Evolutionary conservation across 225 moss, liverwort and hornwort species (phyloP).

Genomic region (Rhytidiadelphus loreus): DNA sequence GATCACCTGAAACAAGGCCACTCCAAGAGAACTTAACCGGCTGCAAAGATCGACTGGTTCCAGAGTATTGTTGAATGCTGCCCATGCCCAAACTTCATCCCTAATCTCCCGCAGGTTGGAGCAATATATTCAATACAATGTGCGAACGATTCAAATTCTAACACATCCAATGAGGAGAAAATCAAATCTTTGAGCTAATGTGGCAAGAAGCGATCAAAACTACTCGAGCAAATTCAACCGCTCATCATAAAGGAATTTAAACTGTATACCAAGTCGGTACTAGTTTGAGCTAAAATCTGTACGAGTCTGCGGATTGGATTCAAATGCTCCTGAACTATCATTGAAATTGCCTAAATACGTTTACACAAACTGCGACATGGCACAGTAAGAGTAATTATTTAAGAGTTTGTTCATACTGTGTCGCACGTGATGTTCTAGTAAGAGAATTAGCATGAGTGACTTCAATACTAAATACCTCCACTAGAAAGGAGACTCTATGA

Average conservation of each 20-base stretch:
- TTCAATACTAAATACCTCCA: neutral
- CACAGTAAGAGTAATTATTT: neutral
- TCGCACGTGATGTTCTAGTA: too few relatives aligned
- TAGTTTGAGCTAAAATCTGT: neutral
- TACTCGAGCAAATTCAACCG: neutral
- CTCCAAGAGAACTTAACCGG: constrained; percentile 47
- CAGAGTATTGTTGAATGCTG: constrained; percentile 44
- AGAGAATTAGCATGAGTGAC: neutral
- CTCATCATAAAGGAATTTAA: neutral
- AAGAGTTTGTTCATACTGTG: neutral
- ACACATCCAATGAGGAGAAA: neutral
- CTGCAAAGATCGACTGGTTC: constrained; percentile 44
- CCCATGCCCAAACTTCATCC: constrained; percentile 57
- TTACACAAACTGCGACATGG: neutral
- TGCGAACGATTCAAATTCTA: neutral
- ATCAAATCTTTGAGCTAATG: neutral
- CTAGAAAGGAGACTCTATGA: neutral
- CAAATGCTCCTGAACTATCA: neutral
- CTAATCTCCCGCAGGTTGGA: constrained; percentile 8
- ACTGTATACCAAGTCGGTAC: neutral
- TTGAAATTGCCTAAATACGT: neutral
- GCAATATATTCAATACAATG: neutral
- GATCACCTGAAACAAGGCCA: constrained; percentile 57
- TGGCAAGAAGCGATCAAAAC: neutral
- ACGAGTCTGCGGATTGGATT: neutral